Evolutionary conservation across 2,329 filamentous ascomycete species (phyloP).

Genomic region (Reticulascus tulasneorum): DNA sequence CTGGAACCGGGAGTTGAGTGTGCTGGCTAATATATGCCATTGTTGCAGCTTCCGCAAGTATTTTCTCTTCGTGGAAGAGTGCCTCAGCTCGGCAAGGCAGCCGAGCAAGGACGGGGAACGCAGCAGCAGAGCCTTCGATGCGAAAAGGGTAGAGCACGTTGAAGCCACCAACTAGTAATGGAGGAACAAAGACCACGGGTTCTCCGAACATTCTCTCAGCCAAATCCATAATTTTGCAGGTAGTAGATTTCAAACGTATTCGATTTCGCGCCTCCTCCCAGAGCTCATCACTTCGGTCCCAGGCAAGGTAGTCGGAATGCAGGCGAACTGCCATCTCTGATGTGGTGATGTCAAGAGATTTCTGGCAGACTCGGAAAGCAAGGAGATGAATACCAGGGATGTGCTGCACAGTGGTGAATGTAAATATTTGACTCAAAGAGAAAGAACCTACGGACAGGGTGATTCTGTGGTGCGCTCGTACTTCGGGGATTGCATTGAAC

Average conservation of each 20-base stretch:
- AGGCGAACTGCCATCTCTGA: conserved; percentile 23
- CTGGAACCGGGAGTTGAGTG: conserved; percentile 20
- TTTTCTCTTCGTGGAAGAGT: conserved; percentile 19
- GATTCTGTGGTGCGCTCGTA: too few relatives aligned
- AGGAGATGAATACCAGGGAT: too few relatives aligned
- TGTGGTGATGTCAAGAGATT: too few relatives aligned
- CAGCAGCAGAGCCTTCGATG: conserved; percentile 9
- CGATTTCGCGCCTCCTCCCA: conserved; percentile 21
- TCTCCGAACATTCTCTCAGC: conserved; percentile 14
- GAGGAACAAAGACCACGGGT: conserved; percentile 14
- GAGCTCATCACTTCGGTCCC: conserved; percentile 23
- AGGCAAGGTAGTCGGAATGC: conserved; percentile 24
- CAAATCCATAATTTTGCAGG: conserved; percentile 17
- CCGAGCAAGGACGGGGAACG: conserved; percentile 18
- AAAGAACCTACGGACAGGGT: too few relatives aligned
- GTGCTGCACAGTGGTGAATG: too few relatives aligned
- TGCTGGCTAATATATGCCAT: conserved; percentile 12
- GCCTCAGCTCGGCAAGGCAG: conserved; percentile 17
- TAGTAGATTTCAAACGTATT: conserved; percentile 12
- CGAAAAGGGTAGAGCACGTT: conserved; percentile 21
- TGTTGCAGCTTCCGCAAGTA: conserved; percentile 19
- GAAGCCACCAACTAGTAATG: conserved; percentile 22
- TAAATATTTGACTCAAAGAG: too few relatives aligned
- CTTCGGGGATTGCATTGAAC: too few relatives aligned
- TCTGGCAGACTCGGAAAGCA: too few relatives aligned